Conservation (phyloP, 208 protist species). For the Crithidia thermophila region DNA sequence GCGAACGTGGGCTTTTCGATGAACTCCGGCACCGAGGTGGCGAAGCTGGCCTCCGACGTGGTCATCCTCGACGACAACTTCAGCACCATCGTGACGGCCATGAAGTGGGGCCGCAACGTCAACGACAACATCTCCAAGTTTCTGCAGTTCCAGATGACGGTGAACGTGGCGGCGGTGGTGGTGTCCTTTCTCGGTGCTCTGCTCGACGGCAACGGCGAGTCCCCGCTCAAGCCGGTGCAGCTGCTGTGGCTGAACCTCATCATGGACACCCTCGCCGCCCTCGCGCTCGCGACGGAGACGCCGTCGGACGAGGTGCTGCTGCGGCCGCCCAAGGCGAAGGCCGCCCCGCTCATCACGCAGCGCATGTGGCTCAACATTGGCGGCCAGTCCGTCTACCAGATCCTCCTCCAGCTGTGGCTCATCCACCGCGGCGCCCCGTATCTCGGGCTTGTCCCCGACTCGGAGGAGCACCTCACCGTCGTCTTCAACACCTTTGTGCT, state of each 20-base stretch:
- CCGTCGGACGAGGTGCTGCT: slow-evolving; percentile 75
- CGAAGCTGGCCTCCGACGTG: slow-evolving; percentile 96
- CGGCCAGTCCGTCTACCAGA: slow-evolving; percentile 78
- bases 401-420: slow-evolving; percentile 70
- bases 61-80: slow-evolving; percentile 99
- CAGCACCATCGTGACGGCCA: slow-evolving; percentile 95
- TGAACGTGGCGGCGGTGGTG: slow-evolving; percentile 94
- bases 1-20: slow-evolving; percentile 98
- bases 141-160: slow-evolving; percentile 98
- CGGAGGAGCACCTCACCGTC: slow-evolving; percentile 57
- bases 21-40: slow-evolving; percentile 93
- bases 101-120: slow-evolving; percentile 98
- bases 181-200: slow-evolving; percentile 92
- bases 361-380: slow-evolving; percentile 93
- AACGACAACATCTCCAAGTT: slow-evolving; percentile 98
- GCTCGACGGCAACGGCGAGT: slow-evolving; percentile 68
- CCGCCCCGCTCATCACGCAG: slow-evolving; percentile 87
- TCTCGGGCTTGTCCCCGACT: slow-evolving; percentile 5
- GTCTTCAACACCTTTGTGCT: slow-evolving; percentile 91
- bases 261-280: slow-evolving; percentile 94
- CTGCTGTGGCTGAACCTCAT: slow-evolving; percentile 95
- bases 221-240: slow-evolving; percentile 92
- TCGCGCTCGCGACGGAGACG: slow-evolving; percentile 91
- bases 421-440: slow-evolving; percentile 39
- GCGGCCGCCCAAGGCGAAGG: slow-evolving; percentile 79